Percentiles rank a stretch among this genome's conserved stretches.
Conservation (phyloP, 148 eudicot genomes). For the Fagopyrum homotropicum region DNA sequence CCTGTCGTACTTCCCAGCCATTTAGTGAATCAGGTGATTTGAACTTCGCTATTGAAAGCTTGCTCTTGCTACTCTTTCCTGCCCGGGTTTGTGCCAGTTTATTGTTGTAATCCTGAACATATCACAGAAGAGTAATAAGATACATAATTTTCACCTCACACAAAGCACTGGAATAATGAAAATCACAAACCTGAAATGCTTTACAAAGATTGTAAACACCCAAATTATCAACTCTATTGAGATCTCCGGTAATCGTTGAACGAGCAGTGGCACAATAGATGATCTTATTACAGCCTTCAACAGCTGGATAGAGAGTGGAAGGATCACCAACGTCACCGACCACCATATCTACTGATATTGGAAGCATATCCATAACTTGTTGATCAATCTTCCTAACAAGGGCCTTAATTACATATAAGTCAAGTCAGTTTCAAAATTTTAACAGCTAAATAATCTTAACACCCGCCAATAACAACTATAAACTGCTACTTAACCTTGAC, state of each 20-base stretch:
- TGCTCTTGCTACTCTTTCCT: slow-evolving; percentile 98
- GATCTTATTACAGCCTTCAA: slow-evolving; percentile 80
- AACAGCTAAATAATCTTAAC: not conserved
- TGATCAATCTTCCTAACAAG: slow-evolving; percentile 66
- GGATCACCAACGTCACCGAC: slow-evolving; percentile 96
- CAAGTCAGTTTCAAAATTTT: not conserved
- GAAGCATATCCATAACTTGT: slow-evolving; percentile 73
- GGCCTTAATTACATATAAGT: slow-evolving; percentile 31
- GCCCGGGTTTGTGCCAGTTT: slow-evolving; percentile 85
- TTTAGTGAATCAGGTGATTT: slow-evolving; percentile 60
- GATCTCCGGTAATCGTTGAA: slow-evolving; percentile 90
- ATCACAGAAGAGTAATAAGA: not conserved
- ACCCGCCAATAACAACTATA: too few species aligned
- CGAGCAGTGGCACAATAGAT: slow-evolving; percentile 96
- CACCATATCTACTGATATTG: slow-evolving; percentile 83
- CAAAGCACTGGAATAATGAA: not conserved
- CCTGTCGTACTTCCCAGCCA: slow-evolving; percentile 83
- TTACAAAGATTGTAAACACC: slow-evolving; percentile 85
- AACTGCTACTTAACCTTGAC: slow-evolving; percentile 48
- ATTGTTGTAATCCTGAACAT: slow-evolving; percentile 73
- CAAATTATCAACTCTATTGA: slow-evolving; percentile 73
- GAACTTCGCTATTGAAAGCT: slow-evolving; percentile 81
- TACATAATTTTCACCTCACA: not conserved
- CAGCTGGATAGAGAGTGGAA: slow-evolving; percentile 45
- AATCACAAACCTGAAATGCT: slow-evolving; percentile 59